Percentiles rank a stretch among this genome's conserved stretches.
phyloP scores from a whole-genome alignment of 768 basidiomycete species.

The Boletus rubropictus region DNA sequence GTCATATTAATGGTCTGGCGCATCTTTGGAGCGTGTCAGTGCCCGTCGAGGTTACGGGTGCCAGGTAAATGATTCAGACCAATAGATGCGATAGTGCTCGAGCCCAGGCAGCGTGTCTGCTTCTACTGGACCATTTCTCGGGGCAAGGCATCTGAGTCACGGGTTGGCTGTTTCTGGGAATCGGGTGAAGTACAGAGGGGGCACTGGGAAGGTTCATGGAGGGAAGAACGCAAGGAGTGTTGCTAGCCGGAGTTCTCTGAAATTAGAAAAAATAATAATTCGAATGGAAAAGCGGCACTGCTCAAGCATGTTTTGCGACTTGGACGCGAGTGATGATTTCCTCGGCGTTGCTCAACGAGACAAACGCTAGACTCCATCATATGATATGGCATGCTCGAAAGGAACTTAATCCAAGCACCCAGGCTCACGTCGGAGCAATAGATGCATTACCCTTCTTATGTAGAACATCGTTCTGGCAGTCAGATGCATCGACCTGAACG shows the following conservation, averaged over 20 bases:
- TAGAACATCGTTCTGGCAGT: constrained; percentile 1
- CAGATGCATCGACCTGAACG: constrained; percentile 2
- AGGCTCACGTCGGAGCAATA: not conserved
- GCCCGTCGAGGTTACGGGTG: constrained; percentile 1
- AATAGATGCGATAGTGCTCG: constrained; percentile 7
- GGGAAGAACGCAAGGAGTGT: constrained; percentile 26
- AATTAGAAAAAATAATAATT: constrained; percentile 30
- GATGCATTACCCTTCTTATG: too few relatives aligned
- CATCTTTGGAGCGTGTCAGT: constrained; percentile 6
- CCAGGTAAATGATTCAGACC: constrained; percentile 3
- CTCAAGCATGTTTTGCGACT: constrained; percentile 7
- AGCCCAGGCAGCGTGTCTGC: not conserved
- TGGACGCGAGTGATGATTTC: not conserved
- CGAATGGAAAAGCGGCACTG: constrained; percentile 22
- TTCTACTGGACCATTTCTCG: constrained; percentile 3
- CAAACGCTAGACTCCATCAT: not conserved
- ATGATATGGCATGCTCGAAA: not conserved
- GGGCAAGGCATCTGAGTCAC: not conserved
- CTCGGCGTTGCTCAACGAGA: not conserved
- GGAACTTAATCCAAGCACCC: not conserved
- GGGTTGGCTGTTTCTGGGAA: constrained; percentile 3
- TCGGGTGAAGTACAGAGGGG: constrained; percentile 8
- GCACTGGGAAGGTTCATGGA: constrained; percentile 17
- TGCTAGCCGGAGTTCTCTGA: constrained; percentile 26
- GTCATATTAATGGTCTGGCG: constrained; percentile 20